phyloP scores from a whole-genome alignment of 1,284 basidiomycete species.

The Schizophyllum commune region DNA sequence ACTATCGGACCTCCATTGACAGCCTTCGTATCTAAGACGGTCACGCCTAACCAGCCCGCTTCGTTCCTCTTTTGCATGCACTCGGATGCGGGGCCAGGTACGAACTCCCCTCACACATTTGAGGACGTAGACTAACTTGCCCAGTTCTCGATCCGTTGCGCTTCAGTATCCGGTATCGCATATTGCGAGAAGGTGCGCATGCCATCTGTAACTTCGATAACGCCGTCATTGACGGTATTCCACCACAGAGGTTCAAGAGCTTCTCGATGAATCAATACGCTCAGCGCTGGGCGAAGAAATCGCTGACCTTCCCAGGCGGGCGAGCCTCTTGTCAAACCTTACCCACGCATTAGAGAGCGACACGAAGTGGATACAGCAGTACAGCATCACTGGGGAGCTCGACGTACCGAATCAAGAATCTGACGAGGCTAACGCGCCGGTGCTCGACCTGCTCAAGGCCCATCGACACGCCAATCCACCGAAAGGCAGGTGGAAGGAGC shows the following conservation, averaged over 20 bases:
- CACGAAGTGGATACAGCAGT: slow-evolving; percentile 58
- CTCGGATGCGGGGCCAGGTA: slow-evolving; percentile 52
- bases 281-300: slow-evolving; percentile 1
- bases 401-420: slow-evolving; percentile 36
- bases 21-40: slow-evolving; percentile 36
- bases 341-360: slow-evolving; percentile 55
- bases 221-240: neutral
- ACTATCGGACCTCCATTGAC: neutral
- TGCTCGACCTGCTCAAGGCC: slow-evolving; percentile 33
- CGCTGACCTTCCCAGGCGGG: slow-evolving; percentile 24
- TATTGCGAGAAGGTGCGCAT: slow-evolving; percentile 61
- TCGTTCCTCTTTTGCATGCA: slow-evolving; percentile 69
- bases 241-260: neutral
- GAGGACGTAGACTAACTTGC: neutral
- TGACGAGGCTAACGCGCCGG: slow-evolving; percentile 28
- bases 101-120: slow-evolving; percentile 10
- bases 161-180: slow-evolving; percentile 61
- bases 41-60: slow-evolving; percentile 61
- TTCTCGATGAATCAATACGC: slow-evolving; percentile 2
- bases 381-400: slow-evolving; percentile 61
- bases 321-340: slow-evolving; percentile 37
- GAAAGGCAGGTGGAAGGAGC: slow-evolving; percentile 52
- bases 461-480: slow-evolving; percentile 26
- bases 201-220: neutral
- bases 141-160: slow-evolving; percentile 56